Evolutionary conservation across 164 flowering plant species (phyloP).

Genomic region (Chimonanthus salicifolius): DNA sequence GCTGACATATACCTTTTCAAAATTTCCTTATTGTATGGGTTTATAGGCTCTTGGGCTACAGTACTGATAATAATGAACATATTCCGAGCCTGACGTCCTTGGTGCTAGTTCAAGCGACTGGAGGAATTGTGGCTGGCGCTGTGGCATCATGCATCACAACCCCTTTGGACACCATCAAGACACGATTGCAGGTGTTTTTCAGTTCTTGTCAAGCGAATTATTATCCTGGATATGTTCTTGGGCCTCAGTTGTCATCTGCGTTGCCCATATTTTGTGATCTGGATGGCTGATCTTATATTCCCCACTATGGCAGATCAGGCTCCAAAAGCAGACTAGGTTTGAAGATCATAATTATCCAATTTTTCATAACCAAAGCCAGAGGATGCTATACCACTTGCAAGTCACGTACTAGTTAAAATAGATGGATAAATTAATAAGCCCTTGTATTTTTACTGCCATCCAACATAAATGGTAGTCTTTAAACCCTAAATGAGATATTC

Average conservation of each 20-base stretch:
- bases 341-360: not conserved
- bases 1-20: not conserved
- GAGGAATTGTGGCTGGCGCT: conserved; percentile 88
- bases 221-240: not conserved
- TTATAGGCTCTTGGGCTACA: conserved; percentile 53
- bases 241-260: not conserved
- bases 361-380: not conserved
- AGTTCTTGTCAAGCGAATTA: not conserved
- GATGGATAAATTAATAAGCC: no score
- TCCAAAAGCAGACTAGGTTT: not conserved
- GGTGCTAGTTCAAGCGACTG: conserved; percentile 73
- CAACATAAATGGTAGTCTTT: no score
- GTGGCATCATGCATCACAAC: conserved; percentile 84
- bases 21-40: conserved; percentile 1
- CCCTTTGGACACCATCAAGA: conserved; percentile 96
- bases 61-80: conserved; percentile 29
- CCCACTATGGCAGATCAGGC: not conserved
- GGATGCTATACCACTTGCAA: no score
- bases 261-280: not conserved
- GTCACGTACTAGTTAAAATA: no score
- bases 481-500: no score
- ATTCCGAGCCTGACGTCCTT: conserved; percentile 46
- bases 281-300: not conserved
- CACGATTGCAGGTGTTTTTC: conserved; percentile 73
- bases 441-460: no score